Evolutionary conservation across 202 grass and related monocot genomes (phyloP), one percentile per base, ranked within the genome.

Genomic region (Bolboschoenoplectus hybrid): DNA sequence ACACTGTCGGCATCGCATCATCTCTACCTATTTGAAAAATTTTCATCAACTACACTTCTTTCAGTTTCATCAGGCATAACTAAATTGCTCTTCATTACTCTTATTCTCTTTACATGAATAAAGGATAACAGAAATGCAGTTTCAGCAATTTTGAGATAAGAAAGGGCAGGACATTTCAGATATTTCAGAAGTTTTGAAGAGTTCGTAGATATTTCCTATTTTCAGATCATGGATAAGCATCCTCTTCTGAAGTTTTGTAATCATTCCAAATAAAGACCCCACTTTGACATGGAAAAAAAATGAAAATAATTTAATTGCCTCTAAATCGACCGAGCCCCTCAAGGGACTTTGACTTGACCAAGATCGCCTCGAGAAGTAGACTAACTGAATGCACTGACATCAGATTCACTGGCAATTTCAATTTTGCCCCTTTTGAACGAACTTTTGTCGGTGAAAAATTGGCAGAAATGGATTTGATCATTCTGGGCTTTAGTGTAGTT

Each of bases 301-400:
- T 17, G 64, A 73, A 86, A 86, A 9, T 67, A 58, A 7, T 55
- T 6, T 60, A 80, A 36, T 86, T 89, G 94, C 97, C 97, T 99
- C 88, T 88, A 81, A 89, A 74, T 90, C 92, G 89, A 78, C 85
- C 76, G 47, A 99, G 90, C 47, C 55, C 72, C 49, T 94, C 93
- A 63, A 99, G 85, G 74, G 92, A 99, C 85, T 94, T 97, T 45
- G 97, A 88, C 89, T 99, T 99, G 46, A 99, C 86, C 74, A 97
- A 89, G 88, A 99, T 87, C 40, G 97, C 97, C 88, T 99, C 97
- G 3, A 97, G 84, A 88, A 99, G 88, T 85, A 99, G 89, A 87
- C 87, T 99, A 74, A 93, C 97, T 81, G 97, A 99, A 91, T 99
- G 97, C 87, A 99, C 91, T 43, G 97, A 99, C 93, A 99, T 94